A percentile compares a stretch with the other conserved stretches of the same genome.
Evolutionary conservation across 176 grass and related monocot species (phyloP).

Genomic region (Pontederia crassipes): DNA sequence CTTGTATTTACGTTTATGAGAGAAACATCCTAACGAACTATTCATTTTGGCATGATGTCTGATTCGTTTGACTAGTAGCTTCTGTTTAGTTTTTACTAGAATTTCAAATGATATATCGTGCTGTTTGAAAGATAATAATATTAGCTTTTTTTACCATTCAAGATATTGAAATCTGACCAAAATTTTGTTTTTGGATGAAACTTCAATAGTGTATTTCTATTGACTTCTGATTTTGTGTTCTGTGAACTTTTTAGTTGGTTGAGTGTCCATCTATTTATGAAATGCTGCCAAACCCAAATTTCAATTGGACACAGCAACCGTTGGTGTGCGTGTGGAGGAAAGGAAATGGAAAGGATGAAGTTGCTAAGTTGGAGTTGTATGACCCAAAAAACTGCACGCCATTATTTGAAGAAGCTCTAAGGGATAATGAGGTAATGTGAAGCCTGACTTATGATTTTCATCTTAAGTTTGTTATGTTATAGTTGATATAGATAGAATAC

Average conservation of each 20-base stretch:
- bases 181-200: no score
- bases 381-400: slow-evolving; percentile 49
- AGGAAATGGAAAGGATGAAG: slow-evolving; percentile 40
- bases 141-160: no score
- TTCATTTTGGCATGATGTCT: no score
- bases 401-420: slow-evolving; percentile 89
- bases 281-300: slow-evolving; percentile 70
- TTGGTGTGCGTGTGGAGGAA: slow-evolving; percentile 73
- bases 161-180: no score
- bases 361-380: slow-evolving; percentile 42
- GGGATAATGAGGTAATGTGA: slow-evolving; percentile 64
- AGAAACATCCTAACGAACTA: no score
- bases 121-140: no score
- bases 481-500: not conserved
- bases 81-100: no score
- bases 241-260: slow-evolving; percentile 38
- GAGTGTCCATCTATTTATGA: slow-evolving; percentile 92
- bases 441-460: not conserved
- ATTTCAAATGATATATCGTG: no score
- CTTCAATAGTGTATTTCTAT: not conserved
- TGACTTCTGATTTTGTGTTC: not conserved
- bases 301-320: slow-evolving; percentile 67
- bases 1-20: no score
- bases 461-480: not conserved
- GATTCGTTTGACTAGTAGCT: no score